These are phyloP conservation scores for Phytophthora podocarpi DNA, from an alignment of 352 stramenopile species.

Conservation along the genomic window DNA sequence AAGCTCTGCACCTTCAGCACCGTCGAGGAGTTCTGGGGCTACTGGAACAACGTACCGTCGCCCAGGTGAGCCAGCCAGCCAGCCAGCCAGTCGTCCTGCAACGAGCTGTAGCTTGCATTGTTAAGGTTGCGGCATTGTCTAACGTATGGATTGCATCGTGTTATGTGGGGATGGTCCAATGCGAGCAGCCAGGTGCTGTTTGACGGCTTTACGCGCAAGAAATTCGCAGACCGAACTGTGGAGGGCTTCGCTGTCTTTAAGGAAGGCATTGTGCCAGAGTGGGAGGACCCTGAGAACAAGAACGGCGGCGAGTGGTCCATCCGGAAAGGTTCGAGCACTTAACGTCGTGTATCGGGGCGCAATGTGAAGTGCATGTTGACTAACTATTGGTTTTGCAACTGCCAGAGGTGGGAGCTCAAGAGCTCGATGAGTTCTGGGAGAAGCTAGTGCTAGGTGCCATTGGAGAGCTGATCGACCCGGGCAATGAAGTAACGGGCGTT, in stretches of 20 bases:
- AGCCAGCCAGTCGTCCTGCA: not conserved
- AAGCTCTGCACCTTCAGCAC: conserved; percentile 88
- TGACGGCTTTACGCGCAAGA: conserved; percentile 88
- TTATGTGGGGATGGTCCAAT: not conserved
- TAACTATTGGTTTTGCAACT: not conserved
- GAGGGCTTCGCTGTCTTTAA: conserved; percentile 95
- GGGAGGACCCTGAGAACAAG: conserved; percentile 91
- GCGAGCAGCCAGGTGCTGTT: conserved; percentile 71
- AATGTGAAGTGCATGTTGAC: conserved; percentile 3
- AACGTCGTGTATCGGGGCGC: not conserved
- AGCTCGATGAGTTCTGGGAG: conserved; percentile 90
- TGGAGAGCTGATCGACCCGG: conserved; percentile 87
- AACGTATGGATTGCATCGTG: not conserved
- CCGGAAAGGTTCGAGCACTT: conserved; percentile 57
- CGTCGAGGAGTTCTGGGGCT: conserved; percentile 91
- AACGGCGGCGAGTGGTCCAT: conserved; percentile 88
- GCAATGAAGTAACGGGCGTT: conserved; percentile 90
- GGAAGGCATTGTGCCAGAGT: conserved; percentile 89
- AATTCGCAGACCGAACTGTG: conserved; percentile 91
- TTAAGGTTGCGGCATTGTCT: not conserved
- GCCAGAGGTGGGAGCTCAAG: conserved; percentile 70
- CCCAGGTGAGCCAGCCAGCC: conserved; percentile 59
- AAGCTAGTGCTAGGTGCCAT: conserved; percentile 90
- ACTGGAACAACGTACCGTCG: conserved; percentile 92
- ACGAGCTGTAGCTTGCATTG: not conserved